Conservation (phyloP, 805 yeast genomes). For the Myxozyma geophila region DNA sequence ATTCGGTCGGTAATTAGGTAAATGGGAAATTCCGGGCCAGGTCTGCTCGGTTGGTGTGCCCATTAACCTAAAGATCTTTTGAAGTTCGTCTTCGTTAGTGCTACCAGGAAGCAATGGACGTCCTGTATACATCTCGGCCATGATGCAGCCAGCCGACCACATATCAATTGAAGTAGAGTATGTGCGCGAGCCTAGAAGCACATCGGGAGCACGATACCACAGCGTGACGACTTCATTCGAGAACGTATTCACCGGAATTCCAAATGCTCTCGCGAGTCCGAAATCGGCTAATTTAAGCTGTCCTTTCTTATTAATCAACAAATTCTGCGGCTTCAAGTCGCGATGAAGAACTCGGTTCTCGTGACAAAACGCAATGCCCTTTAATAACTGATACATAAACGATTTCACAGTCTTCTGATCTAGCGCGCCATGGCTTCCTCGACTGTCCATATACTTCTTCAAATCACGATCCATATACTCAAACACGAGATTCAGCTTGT, state of each 20-base stretch:
- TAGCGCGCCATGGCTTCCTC: conserved; percentile 75
- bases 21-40: conserved; percentile 95
- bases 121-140: conserved; percentile 99
- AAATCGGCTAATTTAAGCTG: conserved; percentile 94
- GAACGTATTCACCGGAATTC: conserved; percentile 96
- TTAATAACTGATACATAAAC: conserved; percentile 90
- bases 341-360: conserved; percentile 83
- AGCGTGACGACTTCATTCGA: conserved; percentile 96
- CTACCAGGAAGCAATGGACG: conserved; percentile 96
- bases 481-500: conserved; percentile 89
- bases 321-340: conserved; percentile 90
- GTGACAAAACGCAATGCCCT: conserved; percentile 87
- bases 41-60: conserved; percentile 96
- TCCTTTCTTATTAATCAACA: conserved; percentile 86
- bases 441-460: conserved; percentile 90
- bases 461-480: conserved; percentile 93
- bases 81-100: conserved; percentile 92
- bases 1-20: conserved; percentile 83
- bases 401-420: conserved; percentile 77
- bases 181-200: conserved; percentile 88
- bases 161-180: conserved; percentile 96
- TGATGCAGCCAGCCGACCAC: conserved; percentile 98
- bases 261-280: conserved; percentile 96
- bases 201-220: conserved; percentile 99
- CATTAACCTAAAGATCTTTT: conserved; percentile 87